Evolutionary conservation across 345 rosid genomes (phyloP), one percentile per base, ranked within the genome.

Genomic region (Citrus inodora): DNA sequence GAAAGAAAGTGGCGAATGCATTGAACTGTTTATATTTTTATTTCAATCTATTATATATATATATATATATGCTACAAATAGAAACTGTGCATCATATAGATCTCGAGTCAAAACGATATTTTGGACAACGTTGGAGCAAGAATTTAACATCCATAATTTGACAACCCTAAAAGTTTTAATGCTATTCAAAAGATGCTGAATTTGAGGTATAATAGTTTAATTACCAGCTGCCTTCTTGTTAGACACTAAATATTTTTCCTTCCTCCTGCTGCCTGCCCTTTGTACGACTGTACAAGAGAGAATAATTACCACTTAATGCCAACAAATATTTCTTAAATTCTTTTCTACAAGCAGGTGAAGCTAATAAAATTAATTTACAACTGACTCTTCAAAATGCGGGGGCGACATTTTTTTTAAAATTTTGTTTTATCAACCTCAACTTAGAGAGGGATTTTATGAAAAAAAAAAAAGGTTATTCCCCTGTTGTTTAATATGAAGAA

Each of bases 361-460:
- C 48, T 51, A 66, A 76, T 51, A 76, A 76, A 66, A 51, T 75
- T 65, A 75, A 67, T 76, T 8, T 22, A 67, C 37, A 76, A 67
- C 73, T 17, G 67, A 59, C 35, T 55, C 73, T 66, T 67, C 55
- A 76, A 35, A 55, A 7, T 48, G 21, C 1, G 5, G 24, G 69
- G 68, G 63, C 66, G 6, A 64, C 62, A 48, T 76, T 71, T 67
- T 46, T 46, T 10, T 0, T 0, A 0, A 32, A 32, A 32, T 0
- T 9, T 9, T 46, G 14, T 11, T 46, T 3, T 46, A 11, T 46
- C 51, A 46, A 11, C 5, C 51, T 46, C 51, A 46, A 13, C 51
- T 46, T 46, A 46, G 51, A 1, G 51, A 46, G 16, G 51, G 51
- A 46, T 46, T 46, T 46, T 46, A 46, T 46, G 17, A 3, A 42